These are phyloP conservation scores for Sophora flavescens DNA, from an alignment of 306 rosid species.

Conservation along the genomic window DNA sequence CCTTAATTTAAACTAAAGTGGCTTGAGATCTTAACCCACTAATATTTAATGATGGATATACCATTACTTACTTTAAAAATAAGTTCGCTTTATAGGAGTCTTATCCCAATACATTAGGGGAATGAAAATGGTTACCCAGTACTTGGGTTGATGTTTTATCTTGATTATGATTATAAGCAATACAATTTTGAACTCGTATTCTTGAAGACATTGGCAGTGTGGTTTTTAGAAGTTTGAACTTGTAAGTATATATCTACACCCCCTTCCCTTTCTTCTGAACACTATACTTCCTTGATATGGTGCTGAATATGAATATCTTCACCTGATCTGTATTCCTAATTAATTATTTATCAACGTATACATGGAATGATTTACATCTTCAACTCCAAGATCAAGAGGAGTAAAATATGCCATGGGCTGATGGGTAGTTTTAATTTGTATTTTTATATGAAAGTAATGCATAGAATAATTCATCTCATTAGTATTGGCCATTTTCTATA, in stretches of 20 bases:
- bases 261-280: neutral
- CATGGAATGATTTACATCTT: neutral
- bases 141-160: neutral
- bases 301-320: neutral
- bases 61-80: too few relatives aligned
- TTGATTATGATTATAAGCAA: neutral
- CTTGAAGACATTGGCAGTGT: neutral
- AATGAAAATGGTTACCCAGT: neutral
- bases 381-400: neutral
- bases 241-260: neutral
- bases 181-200: neutral
- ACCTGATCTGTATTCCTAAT: neutral
- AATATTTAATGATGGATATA: too few relatives aligned
- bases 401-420: neutral
- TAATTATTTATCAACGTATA: neutral
- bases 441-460: neutral
- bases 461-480: neutral
- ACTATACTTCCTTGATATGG: neutral
- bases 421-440: neutral
- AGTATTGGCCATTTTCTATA: neutral
- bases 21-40: too few relatives aligned
- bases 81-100: too few relatives aligned
- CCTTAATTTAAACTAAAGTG: too few relatives aligned
- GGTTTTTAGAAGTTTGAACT: conserved; percentile 10
- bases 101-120: neutral